Evolutionary conservation across 805 yeast species (phyloP), one percentile per base, ranked within the genome.

Genomic region (Saccharomycopsis fibuligera): DNA sequence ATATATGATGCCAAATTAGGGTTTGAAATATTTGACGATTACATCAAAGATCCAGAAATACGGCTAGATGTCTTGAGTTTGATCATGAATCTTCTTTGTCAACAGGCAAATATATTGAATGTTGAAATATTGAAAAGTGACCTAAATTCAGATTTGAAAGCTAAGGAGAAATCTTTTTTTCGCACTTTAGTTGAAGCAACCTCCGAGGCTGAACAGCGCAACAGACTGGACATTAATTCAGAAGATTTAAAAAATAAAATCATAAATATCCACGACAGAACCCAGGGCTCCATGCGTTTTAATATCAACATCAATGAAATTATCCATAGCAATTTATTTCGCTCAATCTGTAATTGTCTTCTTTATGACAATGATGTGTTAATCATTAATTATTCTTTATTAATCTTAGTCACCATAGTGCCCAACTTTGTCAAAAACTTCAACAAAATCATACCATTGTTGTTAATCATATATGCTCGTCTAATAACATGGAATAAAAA

Each of bases 21-120:
- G 5, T 50, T 50, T 23, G 49, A 49, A 41, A 33, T 52, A 16
- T 37, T 52, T n/a, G 35, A 49, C 35, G 55, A 49, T 30, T 49
- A 43, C 30, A 35, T 46, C 17, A 43, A 46, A 27, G 29, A 39
- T 14, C 48, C 53, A 21, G 23, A 17, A 6, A 14, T 10, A 9
- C 21, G 55, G n/a, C 24, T 46, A 23, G 51, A 37, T 9, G 38
- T 44, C 4, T 37, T 52, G 19, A 19, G 30, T n/a, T 41, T 50
- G 16, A 19, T 45, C 2, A 29, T 48, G 29, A 38, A 33, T 29
- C 27, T 50, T n/a, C 25, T 50, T 4, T 39, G 27, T 31, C 48
- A 37, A 10, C 39, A 50, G 16, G 29, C 41, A 3, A 27, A 19
- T n/a, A 40, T 47, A 1, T n/a, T 50, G 14, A 50, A 40, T 33